Base-by-base conservation (phyloP, 31 red algal genomes). In the Odonthalia washingtoniensis region DNA sequence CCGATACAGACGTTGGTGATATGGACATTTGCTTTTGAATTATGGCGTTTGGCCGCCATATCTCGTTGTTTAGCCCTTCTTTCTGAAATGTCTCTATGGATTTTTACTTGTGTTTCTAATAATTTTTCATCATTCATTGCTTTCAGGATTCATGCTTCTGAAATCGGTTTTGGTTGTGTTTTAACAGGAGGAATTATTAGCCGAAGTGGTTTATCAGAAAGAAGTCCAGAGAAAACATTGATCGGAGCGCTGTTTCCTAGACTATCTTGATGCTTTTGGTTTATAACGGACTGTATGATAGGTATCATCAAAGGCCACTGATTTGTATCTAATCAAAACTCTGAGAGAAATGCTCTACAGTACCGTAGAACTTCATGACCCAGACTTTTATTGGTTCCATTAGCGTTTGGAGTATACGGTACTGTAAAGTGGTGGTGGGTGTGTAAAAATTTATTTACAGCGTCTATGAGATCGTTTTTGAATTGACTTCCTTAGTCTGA, bases 331-430 rank as follows among this genome's bases (percentile, higher is more conserved):
- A 83, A 0, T 32, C 70, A 1, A 46, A 64, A 83, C 35, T 90
- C 78, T 0, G 88, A 90, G 1, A 83, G 32, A 17, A 83, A 70
- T 41, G 88, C 78, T n/a, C 88, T 31, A 17, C 12, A 24, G 0
- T 45, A 46, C 0, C 78, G 46, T 27, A 90, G 64, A 2, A 90
- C 32, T 42, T 90, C 78, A 77, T 66, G 52, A 39, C 78, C 69
- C 28, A 90, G 46, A 5, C 67, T 52, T 52, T 90, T 80, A 1
- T 83, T 80, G 27, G 88, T 83, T 21, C 63, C 78, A 69, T 90
- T 90, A 0, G 60, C 75, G 79, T 49, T 39, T 2, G 78, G 79
- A 42, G 72, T 69, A 34, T 72, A 12, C 36, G 84, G 41, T 0
- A 66, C 64, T 32, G 84, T 87, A 73, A 87, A 87, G 72, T 87